Base-by-base conservation (phyloP, 1,139 yeast genomes). In the Hansenula sp. region DNA sequence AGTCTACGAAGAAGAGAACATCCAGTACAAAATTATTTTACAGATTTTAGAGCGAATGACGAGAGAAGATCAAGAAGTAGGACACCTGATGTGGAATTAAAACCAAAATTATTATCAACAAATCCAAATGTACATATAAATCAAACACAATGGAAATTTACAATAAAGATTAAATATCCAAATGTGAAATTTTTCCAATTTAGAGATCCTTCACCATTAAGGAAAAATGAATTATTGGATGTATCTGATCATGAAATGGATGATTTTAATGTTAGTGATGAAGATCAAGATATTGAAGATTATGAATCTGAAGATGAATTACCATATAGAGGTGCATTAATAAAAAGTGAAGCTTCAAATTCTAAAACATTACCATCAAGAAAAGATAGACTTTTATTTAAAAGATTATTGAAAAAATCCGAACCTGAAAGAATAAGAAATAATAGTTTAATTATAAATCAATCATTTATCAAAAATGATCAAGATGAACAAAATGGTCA, bases 261-360 rank as follows among this genome's bases (percentile, higher is more conserved):
- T 32, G 58, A 54, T 32, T 53, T 53, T 34, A 52, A 52, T 32
- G 50, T 52, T 16, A 38, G 45, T 31, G 55, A 33, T 17, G 35
- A 33, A 30, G 38, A 30, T 8, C 35, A 35, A 10, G 37, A 31
- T 16, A 8, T 33, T 2, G 41, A 40, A 9, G 46, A 43, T 6
- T 39, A 25, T 13, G 53, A 45, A 12, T 42, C 46, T 1, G 56
- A 53, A 7, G 53, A 52, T 36, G 79, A 75, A 45, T 45, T 78
- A 32, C 92, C 92, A 0, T 85, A 78, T 53, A 66, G 82, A 42
- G 94, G 94, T 0, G 65, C 82, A 0, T 58, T 84, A 25, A 64
- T 71, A 1, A 79, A 70, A 41, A 73, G 75, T 8, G 83, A 81
- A 34, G 81, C 87, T 29, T 73, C 68, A 36, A 83, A 87, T 3